Evolutionary conservation across 139 green algal species (phyloP), one percentile per base, ranked within the genome.

Genomic region (Eudorina sp.): DNA sequence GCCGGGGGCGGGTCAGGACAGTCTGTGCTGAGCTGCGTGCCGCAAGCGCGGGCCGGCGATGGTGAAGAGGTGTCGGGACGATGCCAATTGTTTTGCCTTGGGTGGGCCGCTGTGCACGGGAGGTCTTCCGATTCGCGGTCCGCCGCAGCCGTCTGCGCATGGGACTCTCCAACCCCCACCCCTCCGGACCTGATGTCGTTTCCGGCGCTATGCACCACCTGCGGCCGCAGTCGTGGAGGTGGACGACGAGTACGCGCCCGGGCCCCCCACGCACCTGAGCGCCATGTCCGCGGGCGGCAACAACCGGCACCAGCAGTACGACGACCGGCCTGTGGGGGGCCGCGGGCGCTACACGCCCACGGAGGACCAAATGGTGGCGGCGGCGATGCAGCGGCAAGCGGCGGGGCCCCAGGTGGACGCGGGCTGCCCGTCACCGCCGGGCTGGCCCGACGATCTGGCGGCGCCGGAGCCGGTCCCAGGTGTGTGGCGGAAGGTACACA

Each of bases 361-460:
- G 34, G 83, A 58, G 53, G 62, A 73, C 62, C 74, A 77, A 53
- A 82, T 48, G 60, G 82, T 73, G 19, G 51, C 68, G 34, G 83
- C 58, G 23, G 69, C 43, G 83, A 48, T 76, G 40, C 43, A 36
- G 86, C 46, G 58, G 18, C 19, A 60, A 40, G 41, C 3, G 40
- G n/a, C 40, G 21, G 29, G 72, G 27, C n/a, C 38, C 0, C 62
- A 25, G 27, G 41, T n/a, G 13, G 62, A 75, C 43, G 38, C 2
- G 45, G 45, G 51, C 40, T 45, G 62, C 38, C 43, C 82, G 7
- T 64, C 91, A 0, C 92, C 94, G 3, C 38, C 64, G 4, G 96
- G 95, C 29, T 98, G 93, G 87, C 95, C 95, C 1, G 14, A 55
- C 36, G 96, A 97, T 62, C 90, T 98, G 43, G 94, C 96, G 5